Evolutionary conservation across 192 early-diverging fungal genomes (phyloP), one percentile per base, ranked within the genome.

Genomic region (Backusella circina): DNA sequence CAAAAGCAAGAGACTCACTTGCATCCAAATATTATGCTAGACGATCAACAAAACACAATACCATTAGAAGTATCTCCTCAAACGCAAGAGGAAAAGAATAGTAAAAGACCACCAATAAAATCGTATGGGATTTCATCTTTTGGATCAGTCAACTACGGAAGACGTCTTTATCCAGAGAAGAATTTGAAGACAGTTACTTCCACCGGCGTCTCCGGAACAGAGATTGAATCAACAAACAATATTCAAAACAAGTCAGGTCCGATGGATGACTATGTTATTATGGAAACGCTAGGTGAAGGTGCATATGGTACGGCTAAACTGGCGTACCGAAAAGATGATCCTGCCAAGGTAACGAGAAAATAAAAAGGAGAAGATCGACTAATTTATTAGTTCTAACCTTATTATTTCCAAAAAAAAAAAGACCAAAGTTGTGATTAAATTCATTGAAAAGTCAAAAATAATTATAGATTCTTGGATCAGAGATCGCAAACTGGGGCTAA

Each of bases 261-360:
- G 30, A 31, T 78, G 23, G 77, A 78, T 32, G 89, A 90, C 64
- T 93, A 88, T 75, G 80, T 87, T 21, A 87, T 89, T 73, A 38
- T 91, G 5, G 83, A 84, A 37, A 76, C 77, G 2, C 73, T 94
- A 15, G 93, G 93, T 12, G 76, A 86, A 73, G 93, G 93, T 23
- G 88, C 91, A 13, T 93, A 92, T 74, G 92, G 91, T 5, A 82
- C 88, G 54, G 93, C 94, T 26, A 83, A 87, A 36, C 76, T 88
- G 8, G 91, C 83, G 18, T 79, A 81, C 35, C 81, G 86, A 38
- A 86, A 85, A 61, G 73, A 75, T 13, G 90, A 93, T 79, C 69
- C 71, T 16, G 38, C 74, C 61, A 70, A 84, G 75, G 89, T 91
- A 76, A 66, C 18, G 31, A 72, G 35, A 65, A 23, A 68, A 26